A percentile compares a stretch with the other conserved stretches of the same genome.
phyloP scores from a whole-genome alignment of 306 rosid genomes.

The Quercus parvula region DNA sequence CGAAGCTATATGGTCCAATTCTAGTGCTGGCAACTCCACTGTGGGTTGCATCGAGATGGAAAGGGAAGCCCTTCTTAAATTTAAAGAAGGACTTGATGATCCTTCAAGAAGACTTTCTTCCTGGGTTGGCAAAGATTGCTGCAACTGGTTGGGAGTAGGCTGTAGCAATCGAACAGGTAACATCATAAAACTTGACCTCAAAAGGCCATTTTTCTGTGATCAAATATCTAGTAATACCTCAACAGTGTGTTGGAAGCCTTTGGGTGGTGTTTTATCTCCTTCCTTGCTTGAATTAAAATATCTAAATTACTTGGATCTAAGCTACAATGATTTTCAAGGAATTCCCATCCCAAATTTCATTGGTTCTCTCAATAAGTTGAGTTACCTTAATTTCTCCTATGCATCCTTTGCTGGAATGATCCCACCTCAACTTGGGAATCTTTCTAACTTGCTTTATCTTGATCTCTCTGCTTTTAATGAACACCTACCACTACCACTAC shows the following conservation, averaged over 20 bases:
- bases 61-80: no score
- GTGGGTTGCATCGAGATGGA: no score
- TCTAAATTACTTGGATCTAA: slow-evolving; percentile 20
- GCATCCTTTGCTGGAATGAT: not conserved
- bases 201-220: not conserved
- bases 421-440: slow-evolving; percentile 14
- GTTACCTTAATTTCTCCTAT: slow-evolving; percentile 15
- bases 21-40: no score
- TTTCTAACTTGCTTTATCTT: slow-evolving; percentile 5
- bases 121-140: slow-evolving; percentile 25
- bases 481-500: not conserved
- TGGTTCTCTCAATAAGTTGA: not conserved
- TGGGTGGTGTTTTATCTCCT: slow-evolving; percentile 21
- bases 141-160: slow-evolving; percentile 20
- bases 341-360: not conserved
- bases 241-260: not conserved
- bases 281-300: slow-evolving; percentile 7
- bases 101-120: slow-evolving; percentile 21
- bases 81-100: not conserved
- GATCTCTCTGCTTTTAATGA: no score
- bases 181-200: slow-evolving; percentile 17
- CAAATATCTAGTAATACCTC: not conserved
- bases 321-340: slow-evolving; percentile 13
- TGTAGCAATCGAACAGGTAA: slow-evolving; percentile 9
- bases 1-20: not conserved